phyloP scores from a whole-genome alignment of 177 flowering plant genomes.

The Tripterygium wilfordii region DNA sequence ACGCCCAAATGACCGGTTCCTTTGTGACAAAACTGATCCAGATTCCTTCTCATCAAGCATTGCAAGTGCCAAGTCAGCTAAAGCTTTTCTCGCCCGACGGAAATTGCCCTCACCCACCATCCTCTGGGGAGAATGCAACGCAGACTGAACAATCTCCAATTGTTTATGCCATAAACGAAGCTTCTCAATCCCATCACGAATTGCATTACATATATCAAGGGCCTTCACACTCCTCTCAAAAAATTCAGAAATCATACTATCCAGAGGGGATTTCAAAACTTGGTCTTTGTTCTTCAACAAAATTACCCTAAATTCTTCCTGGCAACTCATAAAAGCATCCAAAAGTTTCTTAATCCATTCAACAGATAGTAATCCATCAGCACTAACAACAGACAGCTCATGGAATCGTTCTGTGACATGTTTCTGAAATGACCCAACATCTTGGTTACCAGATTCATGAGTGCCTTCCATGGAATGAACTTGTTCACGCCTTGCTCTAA shows the following conservation, averaged over 20 bases:
- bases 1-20: conserved; percentile 47
- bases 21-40: conserved; percentile 23
- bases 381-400: conserved; percentile 17
- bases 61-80: conserved; percentile 35
- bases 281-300: conserved; percentile 16
- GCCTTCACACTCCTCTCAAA: conserved; percentile 45
- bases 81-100: conserved; percentile 44
- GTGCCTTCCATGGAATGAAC: conserved; percentile 32
- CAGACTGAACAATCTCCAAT: conserved; percentile 35
- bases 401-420: conserved; percentile 21
- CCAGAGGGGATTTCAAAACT: conserved; percentile 29
- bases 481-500: conserved; percentile 30
- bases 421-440: conserved; percentile 27
- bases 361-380: conserved; percentile 36
- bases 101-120: conserved; percentile 34
- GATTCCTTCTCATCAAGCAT: conserved; percentile 48
- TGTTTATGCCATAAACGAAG: conserved; percentile 38
- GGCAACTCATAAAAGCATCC: conserved; percentile 25
- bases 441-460: conserved; percentile 11
- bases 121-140: conserved; percentile 24
- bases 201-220: conserved; percentile 47
- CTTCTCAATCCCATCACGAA: conserved; percentile 45
- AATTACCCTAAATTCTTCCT: conserved; percentile 33
- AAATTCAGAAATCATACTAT: conserved; percentile 28
- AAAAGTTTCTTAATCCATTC: conserved; percentile 35